Percentiles rank a stretch among this genome's conserved stretches.
These are phyloP conservation scores for Begonia loranthoides DNA, from an alignment of 306 rosid species.

Conservation along the genomic window DNA sequence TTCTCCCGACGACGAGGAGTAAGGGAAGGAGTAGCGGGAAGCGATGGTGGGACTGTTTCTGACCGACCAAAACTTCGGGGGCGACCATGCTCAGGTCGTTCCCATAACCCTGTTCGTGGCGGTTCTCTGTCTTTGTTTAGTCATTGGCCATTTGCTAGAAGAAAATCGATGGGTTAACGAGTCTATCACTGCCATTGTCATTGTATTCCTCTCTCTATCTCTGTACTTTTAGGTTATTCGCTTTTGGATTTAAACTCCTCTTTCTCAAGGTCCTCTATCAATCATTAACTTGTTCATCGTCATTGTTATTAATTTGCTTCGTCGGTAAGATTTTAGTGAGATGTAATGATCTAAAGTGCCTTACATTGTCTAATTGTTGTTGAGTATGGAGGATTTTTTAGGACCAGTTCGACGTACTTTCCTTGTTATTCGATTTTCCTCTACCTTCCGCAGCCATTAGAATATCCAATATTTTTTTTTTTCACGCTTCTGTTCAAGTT, in stretches of 20 bases:
- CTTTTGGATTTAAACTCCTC: background rate
- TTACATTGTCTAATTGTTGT: too few species aligned
- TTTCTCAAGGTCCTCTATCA: background rate
- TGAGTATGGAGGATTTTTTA: too few species aligned
- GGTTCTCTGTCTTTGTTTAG: conserved; percentile 56
- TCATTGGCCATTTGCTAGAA: conserved; percentile 68
- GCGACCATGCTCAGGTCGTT: conserved; percentile 47
- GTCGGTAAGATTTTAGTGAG: too few species aligned
- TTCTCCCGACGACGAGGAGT: background rate
- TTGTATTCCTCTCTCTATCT: conserved; percentile 15
- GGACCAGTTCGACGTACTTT: too few species aligned
- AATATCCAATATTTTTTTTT: too few species aligned
- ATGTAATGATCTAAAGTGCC: too few species aligned
- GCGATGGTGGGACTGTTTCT: conserved; percentile 9
- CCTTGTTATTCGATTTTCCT: too few species aligned
- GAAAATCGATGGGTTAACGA: conserved; percentile 79
- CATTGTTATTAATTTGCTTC: too few species aligned
- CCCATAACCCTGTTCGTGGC: conserved; percentile 63
- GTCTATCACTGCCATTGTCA: conserved; percentile 71
- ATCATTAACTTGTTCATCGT: too few species aligned
- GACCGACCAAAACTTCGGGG: conserved; percentile 20
- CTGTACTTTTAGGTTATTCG: background rate
- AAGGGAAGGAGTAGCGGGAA: background rate
- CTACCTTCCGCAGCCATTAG: too few species aligned
- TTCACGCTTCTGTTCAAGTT: too few species aligned